Conservation (phyloP, 805 yeast species). For the Kazachstania bromeliacearum region DNA sequence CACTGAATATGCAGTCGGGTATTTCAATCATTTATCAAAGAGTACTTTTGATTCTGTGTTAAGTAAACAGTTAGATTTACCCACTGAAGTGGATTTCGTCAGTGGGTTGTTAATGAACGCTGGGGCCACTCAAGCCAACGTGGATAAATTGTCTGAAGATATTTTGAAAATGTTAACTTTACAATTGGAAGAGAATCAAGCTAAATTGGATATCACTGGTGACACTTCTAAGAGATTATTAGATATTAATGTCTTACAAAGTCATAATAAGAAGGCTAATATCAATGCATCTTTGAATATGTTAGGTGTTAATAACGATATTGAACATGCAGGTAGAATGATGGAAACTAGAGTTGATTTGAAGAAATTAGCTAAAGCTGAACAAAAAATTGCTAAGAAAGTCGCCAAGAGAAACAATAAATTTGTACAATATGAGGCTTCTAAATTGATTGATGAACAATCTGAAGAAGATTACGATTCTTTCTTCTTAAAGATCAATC, state of each 20-base stretch:
- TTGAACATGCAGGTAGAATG: constrained; percentile 84
- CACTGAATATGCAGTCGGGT: constrained; percentile 83
- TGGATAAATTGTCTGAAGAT: constrained; percentile 38
- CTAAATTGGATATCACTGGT: constrained; percentile 69
- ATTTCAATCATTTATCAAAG: constrained; percentile 69
- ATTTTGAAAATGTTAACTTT: constrained; percentile 41
- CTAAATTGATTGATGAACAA: constrained; percentile 63
- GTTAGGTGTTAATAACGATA: constrained; percentile 76
- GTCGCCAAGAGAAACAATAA: constrained; percentile 80
- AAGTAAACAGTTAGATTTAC: constrained; percentile 60
- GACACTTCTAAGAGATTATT: constrained; percentile 81
- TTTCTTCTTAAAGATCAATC: constrained; percentile 90
- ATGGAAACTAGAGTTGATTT: constrained; percentile 92
- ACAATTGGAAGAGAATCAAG: constrained; percentile 56
- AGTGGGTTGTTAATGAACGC: constrained; percentile 62
- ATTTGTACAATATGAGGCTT: constrained; percentile 87
- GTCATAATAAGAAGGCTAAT: constrained; percentile 55
- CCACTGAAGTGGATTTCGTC: constrained; percentile 59
- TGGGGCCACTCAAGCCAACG: constrained; percentile 61
- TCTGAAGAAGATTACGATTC: constrained; percentile 79
- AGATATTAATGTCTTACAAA: constrained; percentile 64
- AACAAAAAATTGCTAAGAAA: constrained; percentile 92
- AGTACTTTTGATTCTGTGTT: constrained; percentile 76
- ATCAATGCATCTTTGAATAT: constrained; percentile 67
- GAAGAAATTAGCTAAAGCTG: constrained; percentile 95